Base-by-base conservation (phyloP, 2,329 filamentous ascomycete genomes). In the Zasmidium angulare region DNA sequence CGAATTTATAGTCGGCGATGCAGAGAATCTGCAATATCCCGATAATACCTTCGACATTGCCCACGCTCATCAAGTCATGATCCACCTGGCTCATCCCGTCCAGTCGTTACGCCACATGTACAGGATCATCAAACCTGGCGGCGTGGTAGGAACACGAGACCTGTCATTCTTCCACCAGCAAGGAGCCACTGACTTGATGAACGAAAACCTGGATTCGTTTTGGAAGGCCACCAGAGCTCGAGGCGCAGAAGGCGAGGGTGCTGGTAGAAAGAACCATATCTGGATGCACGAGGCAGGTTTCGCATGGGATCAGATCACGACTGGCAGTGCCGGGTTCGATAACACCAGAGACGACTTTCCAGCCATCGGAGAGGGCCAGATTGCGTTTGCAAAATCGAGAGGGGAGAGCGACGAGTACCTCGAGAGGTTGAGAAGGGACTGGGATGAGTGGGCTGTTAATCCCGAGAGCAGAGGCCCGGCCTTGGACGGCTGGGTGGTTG, bases 181-280 rank as follows among this genome's bases (percentile, higher is more conserved):
- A 7, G n/a, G n/a, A 14, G 36, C 12, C 3, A 43, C 36, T 3
- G n/a, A 7, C n/a, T 43, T 43, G 36, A 43, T 43, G n/a, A 43
- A 14, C 36, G 36, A 43, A 17, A 43, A 43, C 24, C 23, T 26
- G 49, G 31, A 19, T 7, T 24, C 9, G 55, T n/a, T 87, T 86
- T 62, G 84, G 86, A 63, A 69, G 86, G 14, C 81, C 85, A 2
- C 79, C 81, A 63, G 78, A 77, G 36, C 82, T 85, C 66, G 83
- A 86, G 66, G 79, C 86, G 31, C 20, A 31, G 11, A 11, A 29
- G 29, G 20, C 36, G 11, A 43, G 12, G 36, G 46, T 49, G 14
- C 20, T 14, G 46, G 46, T 14, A 22, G 19, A 49, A 17, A 6
- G 3, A 49, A 49, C 46, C 46, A 49, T 19, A 49, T 22, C 9